phyloP scores from a whole-genome alignment of 495 filamentous ascomycete genomes.

The Aspergillus homomorphus region DNA sequence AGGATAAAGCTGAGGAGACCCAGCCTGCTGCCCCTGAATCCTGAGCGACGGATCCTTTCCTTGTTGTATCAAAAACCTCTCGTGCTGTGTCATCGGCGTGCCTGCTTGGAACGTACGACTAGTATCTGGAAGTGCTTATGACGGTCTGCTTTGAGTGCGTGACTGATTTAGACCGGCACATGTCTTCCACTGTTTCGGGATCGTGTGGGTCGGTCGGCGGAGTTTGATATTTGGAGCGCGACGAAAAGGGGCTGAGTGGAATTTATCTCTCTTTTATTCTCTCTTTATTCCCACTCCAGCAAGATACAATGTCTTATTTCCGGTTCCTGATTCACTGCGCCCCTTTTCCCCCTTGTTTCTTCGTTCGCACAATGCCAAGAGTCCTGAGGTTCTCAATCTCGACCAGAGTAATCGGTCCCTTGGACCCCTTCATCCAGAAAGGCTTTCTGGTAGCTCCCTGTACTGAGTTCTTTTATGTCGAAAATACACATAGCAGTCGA shows the following conservation, averaged over 20 bases:
- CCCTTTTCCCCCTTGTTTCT: slow-evolving; percentile 14
- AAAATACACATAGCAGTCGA: background rate
- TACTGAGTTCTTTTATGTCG: background rate
- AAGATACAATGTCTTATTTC: slow-evolving; percentile 46
- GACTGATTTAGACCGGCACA: slow-evolving; percentile 42
- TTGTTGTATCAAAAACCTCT: slow-evolving; percentile 28
- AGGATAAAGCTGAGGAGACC: slow-evolving; percentile 45
- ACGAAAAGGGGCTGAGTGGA: slow-evolving; percentile 48
- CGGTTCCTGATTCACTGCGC: slow-evolving; percentile 33
- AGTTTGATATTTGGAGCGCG: slow-evolving; percentile 53
- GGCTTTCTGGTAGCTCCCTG: background rate
- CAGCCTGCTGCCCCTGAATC: slow-evolving; percentile 41
- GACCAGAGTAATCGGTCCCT: slow-evolving; percentile 18
- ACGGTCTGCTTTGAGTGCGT: slow-evolving; percentile 44
- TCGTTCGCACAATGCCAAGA: slow-evolving; percentile 16
- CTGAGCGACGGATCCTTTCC: slow-evolving; percentile 23
- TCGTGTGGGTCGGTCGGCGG: slow-evolving; percentile 45
- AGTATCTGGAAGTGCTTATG: slow-evolving; percentile 41
- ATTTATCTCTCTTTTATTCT: slow-evolving; percentile 50
- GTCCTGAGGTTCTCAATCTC: slow-evolving; percentile 16
- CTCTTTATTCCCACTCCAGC: slow-evolving; percentile 48
- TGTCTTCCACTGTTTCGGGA: slow-evolving; percentile 41
- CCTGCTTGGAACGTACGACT: slow-evolving; percentile 36
- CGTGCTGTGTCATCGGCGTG: slow-evolving; percentile 28
- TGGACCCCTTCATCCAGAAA: background rate